These are phyloP conservation scores for Leptomonas pyrrhocoris DNA, from an alignment of 208 protist species.

Conservation along the genomic window DNA sequence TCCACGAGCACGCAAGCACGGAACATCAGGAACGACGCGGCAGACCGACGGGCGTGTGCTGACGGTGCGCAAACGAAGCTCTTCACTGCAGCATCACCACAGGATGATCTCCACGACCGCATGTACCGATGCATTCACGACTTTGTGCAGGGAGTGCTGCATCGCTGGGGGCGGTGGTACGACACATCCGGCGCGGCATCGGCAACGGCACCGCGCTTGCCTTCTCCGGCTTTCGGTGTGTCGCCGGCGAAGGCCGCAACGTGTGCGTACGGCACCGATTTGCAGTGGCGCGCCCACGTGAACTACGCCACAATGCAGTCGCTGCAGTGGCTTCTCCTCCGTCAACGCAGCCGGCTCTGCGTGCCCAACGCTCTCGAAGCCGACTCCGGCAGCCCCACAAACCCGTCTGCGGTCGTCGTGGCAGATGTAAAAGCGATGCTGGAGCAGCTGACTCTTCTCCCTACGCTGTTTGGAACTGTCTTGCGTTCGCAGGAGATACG, in stretches of 20 bases:
- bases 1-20: no score
- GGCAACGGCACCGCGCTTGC: no score
- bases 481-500: constrained; percentile 21
- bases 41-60: no score
- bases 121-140: constrained; percentile 13
- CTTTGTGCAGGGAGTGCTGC: constrained; percentile 24
- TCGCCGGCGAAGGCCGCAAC: background rate
- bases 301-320: constrained; percentile 25
- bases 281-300: constrained; percentile 28
- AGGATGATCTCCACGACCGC: constrained; percentile 5
- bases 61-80: no score
- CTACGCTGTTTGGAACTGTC: constrained; percentile 12
- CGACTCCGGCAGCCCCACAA: no score
- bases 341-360: background rate
- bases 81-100: background rate
- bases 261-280: background rate
- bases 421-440: constrained; percentile 19
- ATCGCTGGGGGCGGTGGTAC: constrained; percentile 28
- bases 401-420: no score
- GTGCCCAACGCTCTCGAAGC: no score
- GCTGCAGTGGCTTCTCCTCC: constrained; percentile 25
- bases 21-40: no score
- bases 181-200: no score
- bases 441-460: constrained; percentile 34
- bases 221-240: background rate